Base-by-base conservation (phyloP, 768 basidiomycete genomes). In the Podaxis sp. region DNA sequence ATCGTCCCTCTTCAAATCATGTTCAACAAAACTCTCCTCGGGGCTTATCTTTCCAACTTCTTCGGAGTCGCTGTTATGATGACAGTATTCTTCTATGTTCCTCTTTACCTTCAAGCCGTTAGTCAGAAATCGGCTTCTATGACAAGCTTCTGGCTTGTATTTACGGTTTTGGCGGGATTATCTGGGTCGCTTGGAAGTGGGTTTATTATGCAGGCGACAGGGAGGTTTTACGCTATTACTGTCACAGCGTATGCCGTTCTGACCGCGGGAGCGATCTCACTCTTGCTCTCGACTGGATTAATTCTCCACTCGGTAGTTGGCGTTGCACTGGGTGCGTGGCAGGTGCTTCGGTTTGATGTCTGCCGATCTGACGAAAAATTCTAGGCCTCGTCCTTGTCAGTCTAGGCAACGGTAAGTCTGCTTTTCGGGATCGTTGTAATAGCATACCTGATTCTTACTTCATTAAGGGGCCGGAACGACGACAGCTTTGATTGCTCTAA, bases 31-130 rank as follows among this genome's bases (percentile, higher is more conserved):
- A 72, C 80, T 17, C 77, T 87, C 19, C 74, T 86, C 40, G 82
- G 82, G 13, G 77, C 78, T 51, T 88, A 87, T 71, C 68, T 85
- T 19, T 77, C 79, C 68, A 87, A 87, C 71, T 80, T 87, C 69
- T 86, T 87, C 67, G 77, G 76, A 2, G 74, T 83, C 17, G 84
- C 78, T 0, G 71, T 80, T 4, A 71, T 67, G 1, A 75, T 84
- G 59, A 71, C 77, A 38, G 70, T 80, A 66, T 58, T 86, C 8
- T 89, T 85, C 75, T 79, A 85, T 54, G 65, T 84, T 4, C 75
- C 87, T 4, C 71, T 88, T n/a, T 87, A 84, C 67, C 70, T 86
- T 46, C 87, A 89, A 70, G 87, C 84, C 0, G 86, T 86, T 5
- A 73, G 75, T 38, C 75, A 78, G 1, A 77, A 77, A 60, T 73